Base-by-base conservation (phyloP, 2,329 filamentous ascomycete species). In the Aurifilum marmelostoma region DNA sequence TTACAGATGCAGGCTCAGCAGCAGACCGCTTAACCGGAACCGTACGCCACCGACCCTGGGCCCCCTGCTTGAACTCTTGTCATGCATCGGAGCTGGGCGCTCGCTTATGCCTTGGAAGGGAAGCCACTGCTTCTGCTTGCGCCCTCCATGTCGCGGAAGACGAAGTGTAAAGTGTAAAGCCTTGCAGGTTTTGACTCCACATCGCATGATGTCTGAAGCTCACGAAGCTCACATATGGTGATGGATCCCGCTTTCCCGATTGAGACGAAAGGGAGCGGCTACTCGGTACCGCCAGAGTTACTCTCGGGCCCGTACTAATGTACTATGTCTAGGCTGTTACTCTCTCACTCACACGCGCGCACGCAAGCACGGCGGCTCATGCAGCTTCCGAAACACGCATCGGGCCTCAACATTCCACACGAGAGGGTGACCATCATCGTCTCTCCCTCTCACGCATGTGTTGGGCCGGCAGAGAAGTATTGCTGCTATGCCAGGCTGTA, bases 341-440 rank as follows among this genome's bases (percentile, higher is more conserved):
- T 34, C 34, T 34, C 34, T 34, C 34, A 4, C 34, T 34, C 34
- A 34, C 34, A 34, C 34, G 8, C 34, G 8, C 34, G 8, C 34
- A 34, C 34, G 11, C 16, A 43, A 7, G 50, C n/a, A 7, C n/a
- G 18, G 21, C 47, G 21, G 47, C 47, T 21, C 27, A 56, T 56
- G 52, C 52, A 56, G 27, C 27, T 56, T 56, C 27, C 27, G 52
- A 56, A 56, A 56, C 52, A 56, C n/a, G 32, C 56, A 37, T 59
- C 27, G 5, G n/a, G 14, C 52, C 24, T 27, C 24, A 32, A 56
- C 24, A 54, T 29, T 29, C 52, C 24, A 27, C 27, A 32, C 14
- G 52, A 29, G 52, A 47, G 21, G 43, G 21, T 47, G 1, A 47
- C 9, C 32, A 11, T n/a, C 8, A 34, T 34, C 34, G 4, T 34